phyloP scores from a whole-genome alignment of 2,329 filamentous ascomycete species.

The Botrytis fragariae region DNA sequence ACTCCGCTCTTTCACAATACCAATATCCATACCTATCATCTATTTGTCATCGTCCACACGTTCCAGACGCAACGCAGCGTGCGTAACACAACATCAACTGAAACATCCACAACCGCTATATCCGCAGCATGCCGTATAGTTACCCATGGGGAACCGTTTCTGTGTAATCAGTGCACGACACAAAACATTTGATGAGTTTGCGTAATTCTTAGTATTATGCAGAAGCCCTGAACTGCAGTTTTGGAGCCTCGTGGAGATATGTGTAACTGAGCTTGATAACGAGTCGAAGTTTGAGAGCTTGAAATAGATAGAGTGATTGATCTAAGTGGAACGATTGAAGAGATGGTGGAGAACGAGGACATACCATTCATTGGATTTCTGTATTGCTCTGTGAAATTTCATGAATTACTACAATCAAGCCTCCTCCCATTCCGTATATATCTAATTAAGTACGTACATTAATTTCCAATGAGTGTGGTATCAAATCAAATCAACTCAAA shows the following conservation, averaged over 20 bases:
- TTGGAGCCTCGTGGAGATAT: not conserved
- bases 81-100: not conserved
- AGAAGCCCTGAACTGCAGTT: not conserved
- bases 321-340: not conserved
- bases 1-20: not conserved
- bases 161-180: not conserved
- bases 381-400: too few relatives aligned
- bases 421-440: not conserved
- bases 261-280: too few relatives aligned
- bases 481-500: not conserved
- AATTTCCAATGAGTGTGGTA: constrained; percentile 8
- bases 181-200: not conserved
- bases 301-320: not conserved
- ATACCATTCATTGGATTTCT: not conserved
- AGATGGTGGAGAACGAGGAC: not conserved
- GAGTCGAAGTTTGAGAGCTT: too few relatives aligned
- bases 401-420: not conserved
- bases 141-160: too few relatives aligned
- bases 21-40: not conserved
- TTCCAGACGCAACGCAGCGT: too few relatives aligned
- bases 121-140: not conserved
- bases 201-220: not conserved
- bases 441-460: not conserved
- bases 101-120: not conserved
- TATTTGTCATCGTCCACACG: not conserved